These are phyloP conservation scores for Prillingera fragicola DNA, from an alignment of 1,284 basidiomycete species.

Conservation along the genomic window DNA sequence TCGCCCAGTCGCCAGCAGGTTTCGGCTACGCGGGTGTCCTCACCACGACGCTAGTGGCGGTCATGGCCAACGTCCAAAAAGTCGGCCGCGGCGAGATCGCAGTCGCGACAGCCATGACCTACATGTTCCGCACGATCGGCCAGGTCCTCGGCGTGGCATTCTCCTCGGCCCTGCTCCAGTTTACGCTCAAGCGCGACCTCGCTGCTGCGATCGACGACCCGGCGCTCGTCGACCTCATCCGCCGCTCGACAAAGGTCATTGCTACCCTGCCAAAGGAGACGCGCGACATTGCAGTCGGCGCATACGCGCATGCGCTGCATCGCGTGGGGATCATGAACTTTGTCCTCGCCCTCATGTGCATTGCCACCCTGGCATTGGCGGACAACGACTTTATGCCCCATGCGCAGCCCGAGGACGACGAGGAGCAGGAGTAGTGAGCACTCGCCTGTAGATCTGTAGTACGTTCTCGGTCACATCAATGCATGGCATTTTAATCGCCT, in stretches of 20 bases:
- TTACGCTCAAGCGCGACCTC: constrained; percentile 63
- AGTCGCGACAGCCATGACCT: constrained; percentile 81
- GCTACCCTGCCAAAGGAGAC: constrained; percentile 58
- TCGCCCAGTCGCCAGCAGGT: constrained; percentile 29
- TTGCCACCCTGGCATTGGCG: constrained; percentile 25
- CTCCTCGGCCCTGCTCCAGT: constrained; percentile 71
- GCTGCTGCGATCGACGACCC: constrained; percentile 59
- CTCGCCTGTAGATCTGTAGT: no score
- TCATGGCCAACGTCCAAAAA: constrained; percentile 35
- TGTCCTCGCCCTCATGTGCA: constrained; percentile 37
- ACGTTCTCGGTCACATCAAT: no score
- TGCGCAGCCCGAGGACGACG: constrained; percentile 1
- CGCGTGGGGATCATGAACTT: constrained; percentile 77
- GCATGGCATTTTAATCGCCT: no score
- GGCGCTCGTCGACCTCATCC: constrained; percentile 55
- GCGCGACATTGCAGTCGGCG: constrained; percentile 64
- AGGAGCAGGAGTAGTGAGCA: constrained; percentile 1
- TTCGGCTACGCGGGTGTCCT: constrained; percentile 38
- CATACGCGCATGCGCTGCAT: constrained; percentile 75
- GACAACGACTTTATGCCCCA: constrained; percentile 33
- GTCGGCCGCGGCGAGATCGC: constrained; percentile 46
- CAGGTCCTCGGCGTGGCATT: constrained; percentile 86
- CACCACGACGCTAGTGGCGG: constrained; percentile 35
- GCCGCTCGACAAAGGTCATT: constrained; percentile 77
- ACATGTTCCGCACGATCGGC: constrained; percentile 81